phyloP scores from a whole-genome alignment of 805 yeast genomes.

The Metschnikowia colocasiae region DNA sequence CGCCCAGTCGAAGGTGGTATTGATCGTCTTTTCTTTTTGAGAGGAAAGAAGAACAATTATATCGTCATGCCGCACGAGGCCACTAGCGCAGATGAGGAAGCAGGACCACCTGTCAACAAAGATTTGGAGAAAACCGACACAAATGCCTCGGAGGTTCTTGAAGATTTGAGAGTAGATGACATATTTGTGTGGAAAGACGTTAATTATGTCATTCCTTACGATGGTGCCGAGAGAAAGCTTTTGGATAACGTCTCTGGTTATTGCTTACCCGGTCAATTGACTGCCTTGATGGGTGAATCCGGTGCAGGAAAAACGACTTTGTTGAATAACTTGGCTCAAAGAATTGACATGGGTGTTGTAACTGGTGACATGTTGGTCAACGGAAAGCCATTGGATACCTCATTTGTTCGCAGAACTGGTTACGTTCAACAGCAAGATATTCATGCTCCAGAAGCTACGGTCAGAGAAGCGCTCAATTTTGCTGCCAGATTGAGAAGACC shows the following conservation, averaged over 20 bases:
- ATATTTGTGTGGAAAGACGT: slow-evolving; percentile 56
- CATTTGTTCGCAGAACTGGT: slow-evolving; percentile 54
- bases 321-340: slow-evolving; percentile 49
- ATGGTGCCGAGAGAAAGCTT: slow-evolving; percentile 35
- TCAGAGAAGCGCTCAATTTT: slow-evolving; percentile 50
- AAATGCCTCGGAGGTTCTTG: slow-evolving; percentile 10
- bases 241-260: slow-evolving; percentile 32
- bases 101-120: slow-evolving; percentile 9
- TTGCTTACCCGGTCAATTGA: slow-evolving; percentile 49
- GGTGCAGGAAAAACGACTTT: slow-evolving; percentile 62
- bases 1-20: slow-evolving; percentile 33
- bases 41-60: slow-evolving; percentile 23
- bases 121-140: slow-evolving; percentile 9
- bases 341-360: slow-evolving; percentile 53
- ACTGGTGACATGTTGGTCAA: slow-evolving; percentile 58
- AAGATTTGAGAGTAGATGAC: slow-evolving; percentile 15
- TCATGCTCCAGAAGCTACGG: slow-evolving; percentile 49
- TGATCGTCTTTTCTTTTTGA: slow-evolving; percentile 28
- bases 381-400: slow-evolving; percentile 44
- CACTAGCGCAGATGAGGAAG: slow-evolving; percentile 16
- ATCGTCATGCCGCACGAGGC: slow-evolving; percentile 15
- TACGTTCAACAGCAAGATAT: slow-evolving; percentile 61
- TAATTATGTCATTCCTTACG: slow-evolving; percentile 51
- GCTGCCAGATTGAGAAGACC: slow-evolving; percentile 50
- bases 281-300: slow-evolving; percentile 63